These are phyloP conservation scores for Emericellopsis terricola DNA, from an alignment of 495 filamentous ascomycete genomes.

Conservation along the genomic window DNA sequence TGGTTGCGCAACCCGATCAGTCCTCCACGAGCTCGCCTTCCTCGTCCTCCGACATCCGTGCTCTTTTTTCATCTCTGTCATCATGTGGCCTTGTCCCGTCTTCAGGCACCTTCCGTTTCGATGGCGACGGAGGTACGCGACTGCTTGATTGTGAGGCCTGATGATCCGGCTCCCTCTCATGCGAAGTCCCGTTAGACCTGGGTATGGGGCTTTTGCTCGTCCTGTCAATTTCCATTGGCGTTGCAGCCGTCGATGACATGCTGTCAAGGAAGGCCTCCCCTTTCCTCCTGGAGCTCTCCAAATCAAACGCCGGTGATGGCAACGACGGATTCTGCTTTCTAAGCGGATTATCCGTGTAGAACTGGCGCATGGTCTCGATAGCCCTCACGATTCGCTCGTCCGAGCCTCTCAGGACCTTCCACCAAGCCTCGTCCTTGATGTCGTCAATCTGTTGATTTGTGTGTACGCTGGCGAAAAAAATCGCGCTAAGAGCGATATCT, in stretches of 20 bases:
- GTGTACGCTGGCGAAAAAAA: conserved; percentile 68
- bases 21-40: conserved; percentile 3
- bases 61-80: conserved; percentile 1
- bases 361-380: conserved; percentile 50
- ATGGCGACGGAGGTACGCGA: background rate
- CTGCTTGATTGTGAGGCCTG: no score
- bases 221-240: conserved; percentile 9
- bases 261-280: conserved; percentile 15
- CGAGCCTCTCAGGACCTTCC: conserved; percentile 48
- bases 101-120: conserved; percentile 1
- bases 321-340: conserved; percentile 22
- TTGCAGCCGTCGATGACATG: conserved; percentile 7
- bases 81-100: background rate
- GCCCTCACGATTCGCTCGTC: conserved; percentile 45
- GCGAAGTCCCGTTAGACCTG: no score
- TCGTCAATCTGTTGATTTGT: conserved; percentile 55
- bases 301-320: conserved; percentile 23
- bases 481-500: conserved; percentile 65
- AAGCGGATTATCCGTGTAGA: conserved; percentile 53
- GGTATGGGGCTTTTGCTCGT: conserved; percentile 6
- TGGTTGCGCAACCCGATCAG: no score
- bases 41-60: conserved; percentile 2
- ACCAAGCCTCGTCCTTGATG: conserved; percentile 69
- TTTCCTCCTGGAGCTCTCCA: conserved; percentile 27
- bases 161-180: background rate